Evolutionary conservation across 352 stramenopile species (phyloP).

Genomic region (Pythium inflatum): DNA sequence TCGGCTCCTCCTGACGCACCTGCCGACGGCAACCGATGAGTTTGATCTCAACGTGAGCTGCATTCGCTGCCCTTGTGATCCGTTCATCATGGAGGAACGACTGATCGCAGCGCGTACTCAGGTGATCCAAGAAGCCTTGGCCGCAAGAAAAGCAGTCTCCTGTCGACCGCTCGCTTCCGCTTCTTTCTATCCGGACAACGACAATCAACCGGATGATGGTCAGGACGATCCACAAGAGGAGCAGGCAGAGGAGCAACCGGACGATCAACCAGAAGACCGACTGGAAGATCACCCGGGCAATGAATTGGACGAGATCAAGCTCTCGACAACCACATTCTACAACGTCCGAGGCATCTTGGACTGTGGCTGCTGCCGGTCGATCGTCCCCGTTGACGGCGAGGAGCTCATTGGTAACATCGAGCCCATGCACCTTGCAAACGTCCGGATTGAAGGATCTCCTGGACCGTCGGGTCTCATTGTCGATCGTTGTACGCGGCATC

Average conservation of each 20-base stretch:
- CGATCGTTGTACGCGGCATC: not conserved
- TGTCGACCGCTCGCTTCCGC: not conserved
- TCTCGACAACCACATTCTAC: not conserved
- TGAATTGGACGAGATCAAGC: not conserved
- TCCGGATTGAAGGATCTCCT: not conserved
- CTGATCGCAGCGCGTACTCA: not conserved
- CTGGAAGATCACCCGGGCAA: no score
- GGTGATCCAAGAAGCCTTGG: not conserved
- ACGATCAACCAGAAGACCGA: no score
- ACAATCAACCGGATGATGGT: no score
- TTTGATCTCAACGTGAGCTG: slow-evolving; percentile 11
- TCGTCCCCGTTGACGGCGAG: not conserved
- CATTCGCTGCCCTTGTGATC: not conserved
- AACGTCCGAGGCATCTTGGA: not conserved
- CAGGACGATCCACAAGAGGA: no score
- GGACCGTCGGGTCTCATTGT: not conserved
- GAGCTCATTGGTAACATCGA: not conserved
- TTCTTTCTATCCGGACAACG: not conserved
- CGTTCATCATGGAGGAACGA: not conserved
- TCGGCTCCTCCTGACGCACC: not conserved
- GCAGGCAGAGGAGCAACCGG: no score
- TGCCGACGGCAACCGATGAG: not conserved
- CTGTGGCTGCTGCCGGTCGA: not conserved
- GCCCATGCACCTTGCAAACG: not conserved
- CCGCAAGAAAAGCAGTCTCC: not conserved